Conservation (phyloP, 345 rosid species). For the Salix viminalis region DNA sequence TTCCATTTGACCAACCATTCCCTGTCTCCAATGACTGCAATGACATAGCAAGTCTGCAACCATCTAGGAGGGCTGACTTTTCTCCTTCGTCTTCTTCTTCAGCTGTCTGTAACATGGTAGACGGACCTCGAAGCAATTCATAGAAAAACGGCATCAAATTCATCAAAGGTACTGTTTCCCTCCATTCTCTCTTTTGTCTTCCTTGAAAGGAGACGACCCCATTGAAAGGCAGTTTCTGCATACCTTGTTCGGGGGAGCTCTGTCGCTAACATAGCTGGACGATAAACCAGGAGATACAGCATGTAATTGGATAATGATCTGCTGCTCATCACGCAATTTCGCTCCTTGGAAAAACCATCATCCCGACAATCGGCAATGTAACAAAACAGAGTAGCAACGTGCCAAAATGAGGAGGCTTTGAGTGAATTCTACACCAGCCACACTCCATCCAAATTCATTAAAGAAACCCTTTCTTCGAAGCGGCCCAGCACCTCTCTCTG, state of each 20-base stretch:
- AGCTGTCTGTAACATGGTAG: no score
- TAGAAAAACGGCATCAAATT: no score
- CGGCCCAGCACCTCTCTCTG: rapidly evolving
- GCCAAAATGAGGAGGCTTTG: slow-evolving; percentile 20
- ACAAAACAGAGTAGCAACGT: not conserved
- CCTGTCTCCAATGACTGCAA: not conserved
- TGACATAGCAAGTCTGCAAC: not conserved
- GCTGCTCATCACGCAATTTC: no score
- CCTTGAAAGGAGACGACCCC: no score
- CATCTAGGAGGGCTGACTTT: not conserved
- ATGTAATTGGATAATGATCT: no score
- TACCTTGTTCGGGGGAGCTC: no score
- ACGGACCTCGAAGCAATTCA: rapidly evolving
- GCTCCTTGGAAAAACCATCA: no score
- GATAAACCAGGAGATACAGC: no score
- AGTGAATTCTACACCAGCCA: slow-evolving; percentile 2
- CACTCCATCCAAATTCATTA: not conserved
- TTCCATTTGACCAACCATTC: not conserved
- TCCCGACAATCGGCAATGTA: not conserved
- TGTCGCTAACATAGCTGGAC: not conserved
- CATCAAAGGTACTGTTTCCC: no score
- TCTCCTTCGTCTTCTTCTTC: no score
- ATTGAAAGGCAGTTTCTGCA: no score
- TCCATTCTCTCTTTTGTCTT: no score
- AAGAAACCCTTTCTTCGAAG: not conserved